phyloP scores from a whole-genome alignment of 2,329 filamentous ascomycete genomes.

The Trichoderma koningiopsis region DNA sequence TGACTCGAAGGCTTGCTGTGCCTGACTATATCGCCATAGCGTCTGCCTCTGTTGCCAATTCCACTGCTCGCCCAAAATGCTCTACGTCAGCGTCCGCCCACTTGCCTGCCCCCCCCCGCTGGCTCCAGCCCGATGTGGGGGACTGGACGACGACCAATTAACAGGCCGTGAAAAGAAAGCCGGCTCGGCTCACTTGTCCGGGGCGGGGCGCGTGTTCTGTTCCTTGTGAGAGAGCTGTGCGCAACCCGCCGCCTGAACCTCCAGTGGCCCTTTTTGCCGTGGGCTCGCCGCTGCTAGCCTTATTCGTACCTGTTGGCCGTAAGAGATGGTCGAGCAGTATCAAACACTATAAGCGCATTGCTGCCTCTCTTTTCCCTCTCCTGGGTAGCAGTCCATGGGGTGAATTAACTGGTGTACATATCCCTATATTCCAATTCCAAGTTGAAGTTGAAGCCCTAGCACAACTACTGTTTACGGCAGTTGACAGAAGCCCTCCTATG shows the following conservation, averaged over 20 bases:
- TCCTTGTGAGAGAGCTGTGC: background rate
- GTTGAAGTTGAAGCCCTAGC: background rate
- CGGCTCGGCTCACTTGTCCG: conserved; percentile 12
- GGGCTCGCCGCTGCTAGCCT: conserved; percentile 1
- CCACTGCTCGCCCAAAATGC: background rate
- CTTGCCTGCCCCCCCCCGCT: background rate
- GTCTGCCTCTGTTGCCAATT: background rate
- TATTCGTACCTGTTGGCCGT: background rate
- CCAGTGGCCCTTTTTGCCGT: background rate
- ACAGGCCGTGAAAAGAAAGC: conserved; percentile 14
- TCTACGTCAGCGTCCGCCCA: conserved; percentile 18
- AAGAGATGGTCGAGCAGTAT: background rate
- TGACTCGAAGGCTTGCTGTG: background rate
- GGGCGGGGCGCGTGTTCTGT: background rate
- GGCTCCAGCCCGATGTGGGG: conserved; percentile 4
- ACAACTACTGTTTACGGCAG: background rate
- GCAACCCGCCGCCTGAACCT: background rate
- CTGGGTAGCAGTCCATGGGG: background rate
- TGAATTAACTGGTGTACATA: background rate
- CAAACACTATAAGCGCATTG: background rate
- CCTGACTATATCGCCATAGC: conserved; percentile 3
- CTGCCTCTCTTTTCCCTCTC: background rate
- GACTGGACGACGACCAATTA: background rate
- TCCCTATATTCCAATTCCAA: background rate
- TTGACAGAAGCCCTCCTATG: background rate